Percentiles rank a stretch among this genome's conserved stretches.
phyloP scores from a whole-genome alignment of 768 basidiomycete genomes.

The Mycena galericulata region DNA sequence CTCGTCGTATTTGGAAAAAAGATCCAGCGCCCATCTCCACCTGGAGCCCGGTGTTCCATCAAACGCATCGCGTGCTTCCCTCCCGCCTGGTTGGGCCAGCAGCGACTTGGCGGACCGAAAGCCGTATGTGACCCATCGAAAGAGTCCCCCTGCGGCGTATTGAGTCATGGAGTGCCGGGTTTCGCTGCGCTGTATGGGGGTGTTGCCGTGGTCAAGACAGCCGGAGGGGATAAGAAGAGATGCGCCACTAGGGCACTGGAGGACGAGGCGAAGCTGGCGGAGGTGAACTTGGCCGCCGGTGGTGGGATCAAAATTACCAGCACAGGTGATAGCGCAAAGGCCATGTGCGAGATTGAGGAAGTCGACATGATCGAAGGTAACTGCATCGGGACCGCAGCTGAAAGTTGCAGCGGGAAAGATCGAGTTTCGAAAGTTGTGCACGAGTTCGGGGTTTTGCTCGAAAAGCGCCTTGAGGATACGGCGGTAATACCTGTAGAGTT shows the following conservation, averaged over 20 bases:
- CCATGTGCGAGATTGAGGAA: not conserved
- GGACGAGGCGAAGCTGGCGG: not conserved
- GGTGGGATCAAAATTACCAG: not conserved
- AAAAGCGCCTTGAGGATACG: not conserved
- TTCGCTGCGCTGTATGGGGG: not conserved
- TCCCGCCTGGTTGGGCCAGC: not conserved
- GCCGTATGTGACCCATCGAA: slow-evolving; percentile 6
- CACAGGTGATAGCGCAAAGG: not conserved
- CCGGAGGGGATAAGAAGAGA: not conserved
- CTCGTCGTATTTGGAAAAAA: slow-evolving; percentile 10
- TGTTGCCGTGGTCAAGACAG: not conserved
- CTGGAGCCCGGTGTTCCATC: slow-evolving; percentile 1
- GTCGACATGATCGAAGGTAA: not conserved
- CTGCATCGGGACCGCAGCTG: not conserved
- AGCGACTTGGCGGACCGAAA: not conserved
- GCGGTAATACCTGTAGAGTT: not conserved
- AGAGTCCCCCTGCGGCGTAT: not conserved
- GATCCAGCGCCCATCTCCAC: slow-evolving; percentile 3
- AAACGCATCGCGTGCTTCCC: not conserved
- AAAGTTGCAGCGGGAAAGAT: not conserved
- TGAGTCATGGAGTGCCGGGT: not conserved
- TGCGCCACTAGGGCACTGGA: not conserved
- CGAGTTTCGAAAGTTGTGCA: slow-evolving; percentile 1
- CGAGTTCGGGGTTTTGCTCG: not conserved
- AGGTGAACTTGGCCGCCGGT: not conserved